Percentiles rank a stretch among this genome's conserved stretches.
Conservation (phyloP, 371 early-diverging fungal genomes). For the Actinomucor elegans region DNA sequence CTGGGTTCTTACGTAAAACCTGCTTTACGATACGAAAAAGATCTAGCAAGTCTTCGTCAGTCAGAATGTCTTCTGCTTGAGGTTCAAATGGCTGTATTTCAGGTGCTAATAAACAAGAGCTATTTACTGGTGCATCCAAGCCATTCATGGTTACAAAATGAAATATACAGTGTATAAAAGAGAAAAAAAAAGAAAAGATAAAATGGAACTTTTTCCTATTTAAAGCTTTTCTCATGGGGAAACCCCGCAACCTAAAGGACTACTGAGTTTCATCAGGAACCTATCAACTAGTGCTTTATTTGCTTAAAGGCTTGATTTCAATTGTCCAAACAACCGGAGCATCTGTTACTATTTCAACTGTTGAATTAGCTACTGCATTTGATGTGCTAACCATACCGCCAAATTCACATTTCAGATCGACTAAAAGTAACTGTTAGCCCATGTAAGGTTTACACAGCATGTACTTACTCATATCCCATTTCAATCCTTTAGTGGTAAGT, state of each 20-base stretch:
- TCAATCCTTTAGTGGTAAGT: constrained; percentile 73
- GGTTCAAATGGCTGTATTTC: constrained; percentile 32
- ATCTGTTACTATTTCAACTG: constrained; percentile 64
- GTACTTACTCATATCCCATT: constrained; percentile 81
- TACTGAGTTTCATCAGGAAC: constrained; percentile 13
- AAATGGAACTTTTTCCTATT: neutral
- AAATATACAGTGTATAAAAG: neutral
- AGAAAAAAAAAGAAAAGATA: constrained; percentile 1
- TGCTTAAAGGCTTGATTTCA: constrained; percentile 40
- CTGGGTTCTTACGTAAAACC: constrained; percentile 38
- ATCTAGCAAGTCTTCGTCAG: constrained; percentile 43
- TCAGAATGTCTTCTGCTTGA: constrained; percentile 47
- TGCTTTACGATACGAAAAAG: constrained; percentile 43
- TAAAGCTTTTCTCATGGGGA: constrained; percentile 3
- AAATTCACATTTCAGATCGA: constrained; percentile 59
- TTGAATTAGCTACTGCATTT: constrained; percentile 62
- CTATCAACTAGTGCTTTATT: neutral
- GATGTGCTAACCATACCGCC: constrained; percentile 79
- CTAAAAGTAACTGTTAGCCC: constrained; percentile 13
- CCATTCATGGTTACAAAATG: neutral
- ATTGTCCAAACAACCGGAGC: constrained; percentile 80
- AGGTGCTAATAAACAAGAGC: constrained; percentile 5
- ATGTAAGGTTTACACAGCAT: neutral
- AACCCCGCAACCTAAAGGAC: neutral
- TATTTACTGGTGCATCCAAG: neutral